Evolutionary conservation across 202 grass and related monocot genomes (phyloP).

Genomic region (Setaria italica): DNA sequence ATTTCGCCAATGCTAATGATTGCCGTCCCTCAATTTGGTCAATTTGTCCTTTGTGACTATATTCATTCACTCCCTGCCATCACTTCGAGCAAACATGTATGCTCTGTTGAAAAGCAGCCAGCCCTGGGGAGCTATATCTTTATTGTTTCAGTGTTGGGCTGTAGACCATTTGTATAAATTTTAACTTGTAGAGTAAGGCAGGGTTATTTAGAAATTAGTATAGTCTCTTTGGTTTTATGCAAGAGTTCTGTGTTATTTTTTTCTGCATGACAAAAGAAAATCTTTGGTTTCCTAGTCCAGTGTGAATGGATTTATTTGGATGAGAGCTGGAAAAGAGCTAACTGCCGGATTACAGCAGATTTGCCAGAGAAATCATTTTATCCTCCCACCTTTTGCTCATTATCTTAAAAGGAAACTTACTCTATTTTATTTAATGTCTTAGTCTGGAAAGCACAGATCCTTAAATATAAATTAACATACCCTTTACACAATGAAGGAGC

Average conservation of each 20-base stretch:
- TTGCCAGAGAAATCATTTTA: background rate
- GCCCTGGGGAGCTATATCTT: background rate
- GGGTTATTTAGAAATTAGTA: slow-evolving; percentile 1
- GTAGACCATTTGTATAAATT: background rate
- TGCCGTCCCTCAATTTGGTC: background rate
- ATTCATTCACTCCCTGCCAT: background rate
- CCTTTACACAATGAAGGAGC: slow-evolving; percentile 60
- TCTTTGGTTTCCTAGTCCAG: slow-evolving; percentile 23
- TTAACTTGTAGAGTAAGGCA: background rate
- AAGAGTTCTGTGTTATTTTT: background rate
- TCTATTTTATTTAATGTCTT: slow-evolving; percentile 13
- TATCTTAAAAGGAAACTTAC: background rate
- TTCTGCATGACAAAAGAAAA: background rate
- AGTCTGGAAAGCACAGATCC: background rate
- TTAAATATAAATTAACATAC: slow-evolving; percentile 30
- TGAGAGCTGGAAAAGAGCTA: background rate
- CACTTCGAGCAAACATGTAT: background rate
- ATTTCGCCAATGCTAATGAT: background rate
- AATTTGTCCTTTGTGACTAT: slow-evolving; percentile 8
- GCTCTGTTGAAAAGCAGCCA: slow-evolving; percentile 13
- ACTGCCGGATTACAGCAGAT: background rate
- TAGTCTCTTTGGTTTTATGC: slow-evolving; percentile 30
- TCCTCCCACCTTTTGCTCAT: background rate
- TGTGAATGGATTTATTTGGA: background rate
- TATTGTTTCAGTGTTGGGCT: background rate